Base-by-base conservation (phyloP, 208 protist genomes). In the Blastocrithidia nonstop region DNA sequence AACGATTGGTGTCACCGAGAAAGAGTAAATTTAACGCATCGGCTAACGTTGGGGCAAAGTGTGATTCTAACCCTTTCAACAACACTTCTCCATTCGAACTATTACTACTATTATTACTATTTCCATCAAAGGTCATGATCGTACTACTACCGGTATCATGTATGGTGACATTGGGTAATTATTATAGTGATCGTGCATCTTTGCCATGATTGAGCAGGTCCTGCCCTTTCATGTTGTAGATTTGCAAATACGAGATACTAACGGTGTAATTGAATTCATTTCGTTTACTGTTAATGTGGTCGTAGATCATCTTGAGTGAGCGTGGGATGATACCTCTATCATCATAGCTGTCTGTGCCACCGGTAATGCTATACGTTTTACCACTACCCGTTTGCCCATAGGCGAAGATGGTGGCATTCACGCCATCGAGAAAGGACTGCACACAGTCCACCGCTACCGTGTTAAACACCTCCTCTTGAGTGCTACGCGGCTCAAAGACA, bases 301-400 rank as follows among this genome's bases (percentile, higher is more conserved):
- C 84, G 48, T 86, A 81, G 17, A 94, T 67, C 36, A 94, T 55
- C 17, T 65, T 71, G 25, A 94, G 50, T 5, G 74, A 66, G n/a
- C 86, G 82, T 2, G 84, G 81, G 48, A 94, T 91, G 35, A 94
- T 74, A 11, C 86, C 86, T 15, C 78, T 66, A 15, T 89, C 80
- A 8, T 85, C 54, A 45, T 90, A 88, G 53, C 71, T 82, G 27
- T 88, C 74, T 24, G 75, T 76, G 17, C 84, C 86, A n/a, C 86
- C 86, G 2, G 78, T 88, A 57, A 92, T 85, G 45, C 75, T 91
- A 60, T 72, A 88, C 27, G 86, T 94, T 57, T 94, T 94, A 21
- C 86, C 86, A 58, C 71, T 86, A 31, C 86, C 86, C 0, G 86
- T 94, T 39, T 94, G 86, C 1, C 86, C 86, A 46, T 94, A 94